Percentiles rank a stretch among this genome's conserved stretches.
Conservation (phyloP, 345 rosid species). For the Pistacia atlantica region DNA sequence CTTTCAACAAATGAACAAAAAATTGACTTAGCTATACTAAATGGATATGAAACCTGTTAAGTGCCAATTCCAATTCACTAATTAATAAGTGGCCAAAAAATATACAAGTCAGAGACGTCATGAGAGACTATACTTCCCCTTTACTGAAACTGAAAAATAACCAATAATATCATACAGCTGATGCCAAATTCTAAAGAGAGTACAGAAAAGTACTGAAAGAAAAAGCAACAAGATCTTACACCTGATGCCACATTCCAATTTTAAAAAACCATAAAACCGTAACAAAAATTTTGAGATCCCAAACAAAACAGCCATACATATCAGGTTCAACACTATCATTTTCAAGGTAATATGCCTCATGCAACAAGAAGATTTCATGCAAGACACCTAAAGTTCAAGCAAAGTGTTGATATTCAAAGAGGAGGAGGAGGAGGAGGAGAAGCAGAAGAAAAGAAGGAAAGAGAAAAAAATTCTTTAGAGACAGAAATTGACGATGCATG, state of each 20-base stretch:
- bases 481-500: not conserved
- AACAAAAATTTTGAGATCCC: not conserved
- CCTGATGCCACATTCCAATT: too few species aligned
- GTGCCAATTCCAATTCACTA: not conserved
- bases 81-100: not conserved
- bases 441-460: too few species aligned
- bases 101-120: not conserved
- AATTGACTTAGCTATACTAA: not conserved
- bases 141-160: not conserved
- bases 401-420: not conserved
- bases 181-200: not conserved
- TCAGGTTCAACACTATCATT: not conserved
- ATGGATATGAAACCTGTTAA: not conserved
- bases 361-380: conserved; percentile 1
- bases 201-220: not conserved
- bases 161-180: not conserved
- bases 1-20: not conserved
- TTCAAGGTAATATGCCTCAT: not conserved
- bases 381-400: not conserved
- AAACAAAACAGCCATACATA: conserved; percentile 1
- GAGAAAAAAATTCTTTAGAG: not conserved
- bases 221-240: not conserved
- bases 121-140: too few species aligned
- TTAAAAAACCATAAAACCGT: too few species aligned
- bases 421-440: too few species aligned